Percentiles rank a stretch among this genome's conserved stretches.
Conservation (phyloP, 148 eudicot species). For the Selenicereus undatus region DNA sequence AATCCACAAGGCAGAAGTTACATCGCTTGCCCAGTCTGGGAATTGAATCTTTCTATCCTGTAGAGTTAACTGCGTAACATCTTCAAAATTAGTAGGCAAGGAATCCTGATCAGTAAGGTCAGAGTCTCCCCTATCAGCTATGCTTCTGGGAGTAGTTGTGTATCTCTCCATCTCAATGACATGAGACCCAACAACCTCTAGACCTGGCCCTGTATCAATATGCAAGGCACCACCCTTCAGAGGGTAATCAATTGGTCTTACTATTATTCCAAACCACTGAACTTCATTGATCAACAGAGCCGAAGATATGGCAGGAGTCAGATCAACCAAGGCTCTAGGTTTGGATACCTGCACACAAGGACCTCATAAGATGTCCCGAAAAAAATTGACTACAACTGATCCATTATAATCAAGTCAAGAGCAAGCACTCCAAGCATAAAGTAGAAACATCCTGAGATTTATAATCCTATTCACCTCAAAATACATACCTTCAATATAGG, state of each 20-base stretch:
- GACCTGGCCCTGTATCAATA: constrained; percentile 92
- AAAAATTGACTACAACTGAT: not conserved
- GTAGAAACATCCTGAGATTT: not conserved
- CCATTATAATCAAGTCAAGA: not conserved
- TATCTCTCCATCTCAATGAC: constrained; percentile 73
- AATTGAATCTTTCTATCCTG: constrained; percentile 60
- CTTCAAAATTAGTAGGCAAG: constrained; percentile 30
- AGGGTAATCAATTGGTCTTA: constrained; percentile 83
- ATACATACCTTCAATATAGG: constrained; percentile 81
- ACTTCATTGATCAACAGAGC: constrained; percentile 88
- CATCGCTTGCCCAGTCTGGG: constrained; percentile 87
- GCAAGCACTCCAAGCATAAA: constrained; percentile 9
- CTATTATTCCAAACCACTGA: constrained; percentile 93
- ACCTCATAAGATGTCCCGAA: constrained; percentile 15
- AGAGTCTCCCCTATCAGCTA: constrained; percentile 24
- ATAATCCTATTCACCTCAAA: not conserved
- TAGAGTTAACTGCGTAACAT: constrained; percentile 49
- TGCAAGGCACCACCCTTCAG: constrained; percentile 83
- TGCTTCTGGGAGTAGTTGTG: constrained; percentile 28
- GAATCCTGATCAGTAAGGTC: constrained; percentile 26
- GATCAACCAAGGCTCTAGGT: constrained; percentile 96
- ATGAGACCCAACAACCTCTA: constrained; percentile 58
- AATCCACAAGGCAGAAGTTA: constrained; percentile 82
- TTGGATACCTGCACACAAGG: constrained; percentile 55
- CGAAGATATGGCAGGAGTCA: constrained; percentile 89